Base-by-base conservation (phyloP, 805 yeast species). In the Schwanniomyces sp. region DNA sequence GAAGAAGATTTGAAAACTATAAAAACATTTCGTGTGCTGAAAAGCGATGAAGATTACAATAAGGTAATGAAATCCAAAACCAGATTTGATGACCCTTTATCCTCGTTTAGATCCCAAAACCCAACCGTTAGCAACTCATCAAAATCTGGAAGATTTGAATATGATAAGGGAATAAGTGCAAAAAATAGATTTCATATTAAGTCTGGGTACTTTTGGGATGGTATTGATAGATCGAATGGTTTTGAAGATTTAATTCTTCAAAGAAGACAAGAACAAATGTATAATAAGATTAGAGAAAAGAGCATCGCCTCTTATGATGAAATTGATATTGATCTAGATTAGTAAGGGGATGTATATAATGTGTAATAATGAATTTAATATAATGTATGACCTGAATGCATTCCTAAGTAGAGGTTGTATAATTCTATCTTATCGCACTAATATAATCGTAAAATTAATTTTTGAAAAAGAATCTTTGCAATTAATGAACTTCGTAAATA, bases 151-250 rank as follows among this genome's bases (percentile, higher is more conserved):
- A 62, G 87, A 38, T 82, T 78, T 40, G 62, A 79, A 1, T 90
- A 84, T 55, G 61, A 45, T 17, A 57, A 67, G 26, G 84, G 85
- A 0, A 52, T 74, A 0, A 80, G 66, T 46, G 82, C 88, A 0
- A 80, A 79, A 17, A 91, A 91, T 60, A 69, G 98, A 48, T 91
- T 88, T 64, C 78, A 78, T 2, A 83, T 91, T 11, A 66, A 69
- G 4, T 96, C 97, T 0, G 97, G 97, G 0, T 72, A 74, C 53
- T 72, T 88, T 48, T 91, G 98, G 98, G 72, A 67, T 64, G 97
- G 97, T 0, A 84, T 91, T 1, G 91, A 89, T 65, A 70, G 98
- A 49, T 83, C 95, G 0, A 91, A 86, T 60, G 97, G 96, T 3
- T 91, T 87, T 65, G 98, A 91, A 61, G 71, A 68, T 42, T 70